These are phyloP conservation scores for Erythrobasidium yunnanense DNA, from an alignment of 768 basidiomycete species.

Conservation along the genomic window DNA sequence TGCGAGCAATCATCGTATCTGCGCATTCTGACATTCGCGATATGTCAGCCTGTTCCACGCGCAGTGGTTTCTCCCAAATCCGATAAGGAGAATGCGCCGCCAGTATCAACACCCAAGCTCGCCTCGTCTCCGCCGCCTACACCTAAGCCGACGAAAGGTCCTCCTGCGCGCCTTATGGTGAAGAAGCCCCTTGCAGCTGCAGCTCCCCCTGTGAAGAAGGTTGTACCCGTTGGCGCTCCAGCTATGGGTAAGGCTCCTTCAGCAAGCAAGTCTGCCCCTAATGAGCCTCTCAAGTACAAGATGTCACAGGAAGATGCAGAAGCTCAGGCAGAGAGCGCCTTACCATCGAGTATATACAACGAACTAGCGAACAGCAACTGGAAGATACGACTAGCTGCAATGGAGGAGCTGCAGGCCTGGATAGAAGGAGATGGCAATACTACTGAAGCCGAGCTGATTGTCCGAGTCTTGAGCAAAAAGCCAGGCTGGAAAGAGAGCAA, in stretches of 20 bases:
- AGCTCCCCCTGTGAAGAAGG: too few relatives aligned
- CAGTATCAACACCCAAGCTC: background rate
- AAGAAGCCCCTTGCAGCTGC: conserved; percentile 20
- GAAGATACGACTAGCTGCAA: conserved; percentile 77
- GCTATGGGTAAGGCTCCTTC: conserved; percentile 32
- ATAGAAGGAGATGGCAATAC: conserved; percentile 50
- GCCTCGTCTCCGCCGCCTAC: background rate
- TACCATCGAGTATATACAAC: conserved; percentile 60
- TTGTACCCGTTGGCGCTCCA: too few relatives aligned
- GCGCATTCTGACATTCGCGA: too few relatives aligned
- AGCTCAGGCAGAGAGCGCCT: conserved; percentile 51
- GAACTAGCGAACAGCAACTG: conserved; percentile 80
- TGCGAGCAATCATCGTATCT: conserved; percentile 8
- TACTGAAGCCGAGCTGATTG: conserved; percentile 75
- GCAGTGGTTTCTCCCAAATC: too few relatives aligned
- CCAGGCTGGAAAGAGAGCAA: conserved; percentile 96
- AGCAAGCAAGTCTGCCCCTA: conserved; percentile 42
- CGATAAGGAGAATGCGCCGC: conserved; percentile 12
- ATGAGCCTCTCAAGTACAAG: conserved; percentile 82
- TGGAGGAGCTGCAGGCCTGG: conserved; percentile 79
- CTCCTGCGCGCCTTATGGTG: conserved; percentile 28
- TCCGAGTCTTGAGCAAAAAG: conserved; percentile 76
- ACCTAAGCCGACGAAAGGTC: background rate
- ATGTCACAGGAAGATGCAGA: conserved; percentile 90
- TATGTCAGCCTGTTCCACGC: too few relatives aligned